phyloP scores from a whole-genome alignment of 805 yeast species.

The Myxozyma mucilagina region DNA sequence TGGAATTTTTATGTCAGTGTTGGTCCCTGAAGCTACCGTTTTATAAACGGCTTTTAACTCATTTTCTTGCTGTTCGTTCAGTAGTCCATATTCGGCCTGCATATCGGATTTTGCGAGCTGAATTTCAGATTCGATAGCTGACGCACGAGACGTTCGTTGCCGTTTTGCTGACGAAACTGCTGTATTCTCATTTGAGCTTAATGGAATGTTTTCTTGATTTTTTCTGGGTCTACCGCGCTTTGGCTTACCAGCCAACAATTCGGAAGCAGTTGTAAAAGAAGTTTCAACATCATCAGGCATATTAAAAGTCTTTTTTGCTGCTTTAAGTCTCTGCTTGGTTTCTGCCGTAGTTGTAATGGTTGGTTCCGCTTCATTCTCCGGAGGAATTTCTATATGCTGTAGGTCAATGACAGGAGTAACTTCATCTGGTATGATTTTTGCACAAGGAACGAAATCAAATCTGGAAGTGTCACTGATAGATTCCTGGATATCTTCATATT shows the following conservation, averaged over 20 bases:
- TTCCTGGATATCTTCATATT: constrained; percentile 71
- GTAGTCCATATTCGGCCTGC: constrained; percentile 12
- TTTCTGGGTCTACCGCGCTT: constrained; percentile 10
- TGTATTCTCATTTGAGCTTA: neutral
- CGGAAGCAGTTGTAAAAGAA: constrained; percentile 22
- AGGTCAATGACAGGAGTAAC: constrained; percentile 59
- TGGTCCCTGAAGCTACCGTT: neutral
- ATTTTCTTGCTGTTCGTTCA: constrained; percentile 7
- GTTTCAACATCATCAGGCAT: constrained; percentile 33
- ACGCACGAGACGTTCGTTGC: neutral
- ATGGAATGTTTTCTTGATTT: constrained; percentile 7
- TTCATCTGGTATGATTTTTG: constrained; percentile 64
- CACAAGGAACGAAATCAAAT: constrained; percentile 49
- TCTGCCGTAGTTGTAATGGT: constrained; percentile 10
- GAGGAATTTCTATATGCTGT: constrained; percentile 63
- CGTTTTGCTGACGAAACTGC: neutral
- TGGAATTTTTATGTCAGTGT: neutral
- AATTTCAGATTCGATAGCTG: neutral
- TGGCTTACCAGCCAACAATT: constrained; percentile 1
- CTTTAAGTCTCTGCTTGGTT: constrained; percentile 3
- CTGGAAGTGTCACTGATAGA: constrained; percentile 46
- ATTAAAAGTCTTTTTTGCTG: constrained; percentile 18
- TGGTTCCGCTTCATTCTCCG: constrained; percentile 54
- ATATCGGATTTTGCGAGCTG: constrained; percentile 11
- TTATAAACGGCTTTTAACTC: constrained; percentile 3